Evolutionary conservation across 495 filamentous ascomycete genomes (phyloP), one percentile per base, ranked within the genome.

Genomic region (Neurospora intermedia): DNA sequence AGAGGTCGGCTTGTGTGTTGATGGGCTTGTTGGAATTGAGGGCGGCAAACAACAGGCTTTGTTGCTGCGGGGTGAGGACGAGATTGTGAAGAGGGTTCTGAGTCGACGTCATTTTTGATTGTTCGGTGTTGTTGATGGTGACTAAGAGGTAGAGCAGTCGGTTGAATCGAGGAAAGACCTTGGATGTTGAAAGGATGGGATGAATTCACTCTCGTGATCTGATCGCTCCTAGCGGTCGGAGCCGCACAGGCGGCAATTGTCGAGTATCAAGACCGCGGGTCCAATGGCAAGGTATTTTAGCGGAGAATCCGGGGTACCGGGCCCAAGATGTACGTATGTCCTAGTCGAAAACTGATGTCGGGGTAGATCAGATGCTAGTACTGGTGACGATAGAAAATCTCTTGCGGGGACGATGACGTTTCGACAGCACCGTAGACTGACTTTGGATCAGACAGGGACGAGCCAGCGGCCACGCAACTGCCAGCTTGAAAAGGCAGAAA

Each of bases 1-100:
- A 87, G 71, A 86, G 80, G 75, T 81, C 85, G 54, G 85, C 80
- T n/a, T 75, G 78, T 70, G 74, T 77, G 31, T 76, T 78, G 45
- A 74, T 80, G 13, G 72, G 77, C 74, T 73, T 86, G 81, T 95
- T 95, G 71, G 94, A 96, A 69, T 91, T 90, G 75, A 99, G 89
- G 31, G 96, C 95, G 66, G 93, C 92, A 48, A 94, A 90, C 54
- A 98, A 84, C 46, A 98, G 89, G 78, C 92, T 91, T 83, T 98
- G 93, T 81, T 99, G 93, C 77, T 91, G 89, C 20, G 91, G 90
- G 45, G 93, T 93, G 74, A 97, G 91, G 79, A 85, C 79, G 77
- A 86, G 82, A 71, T 83, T 79, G 70, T 80, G 78, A 13, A 84
- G 77, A 11, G 82, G 76, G 69, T 82, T 81, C 48, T 80, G 81